Base-by-base conservation (phyloP, 331 rosid species). In the Rhamnella rubrinervis region DNA sequence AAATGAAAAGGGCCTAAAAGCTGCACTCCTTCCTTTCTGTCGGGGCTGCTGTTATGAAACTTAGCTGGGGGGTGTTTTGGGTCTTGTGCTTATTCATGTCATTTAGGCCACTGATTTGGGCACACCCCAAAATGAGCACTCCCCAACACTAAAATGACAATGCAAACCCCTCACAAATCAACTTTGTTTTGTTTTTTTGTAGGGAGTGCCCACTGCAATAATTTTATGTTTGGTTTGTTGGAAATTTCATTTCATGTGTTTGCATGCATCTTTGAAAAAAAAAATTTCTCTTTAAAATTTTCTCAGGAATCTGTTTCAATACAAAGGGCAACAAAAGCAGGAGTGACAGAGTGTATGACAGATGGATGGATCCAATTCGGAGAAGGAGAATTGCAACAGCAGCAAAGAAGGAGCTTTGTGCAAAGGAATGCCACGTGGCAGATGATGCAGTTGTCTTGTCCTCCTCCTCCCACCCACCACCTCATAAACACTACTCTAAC, bases 11-110 rank as follows among this genome's bases (percentile, higher is more conserved):
- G 79, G 72, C 77, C 80, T 65, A 93, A 93, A 93, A 85, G 98
- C 98, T 91, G 95, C 84, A 78, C 64, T 89, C 80, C 88, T 83
- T 91, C 98, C 98, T 89, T 89, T 89, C 96, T 93, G 97, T 93
- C 98, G 97, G 97, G 83, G 51, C 90, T 79, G 84, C 86, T 85
- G 84, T 72, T 76, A 75, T 87, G 83, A 78, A 87, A 80, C 90
- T 78, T 87, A 63, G 85, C 86, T 81, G 77, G 74, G 80, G 66
- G 76, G 81, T 75, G 70, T 80, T 82, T 90, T 80, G 86, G 89
- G 87, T 71, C 84, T 82, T 80, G 88, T 77, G 96, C 91, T 76
- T 75, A 75, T 86, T 77, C 92, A 83, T 83, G 76, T 76, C 87
- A 37, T 81, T 73, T 78, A 21, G 85, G 72, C 62, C 74, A 52